These are phyloP conservation scores for Nakazawaea peltata DNA, from an alignment of 805 yeast genomes.

Conservation along the genomic window DNA sequence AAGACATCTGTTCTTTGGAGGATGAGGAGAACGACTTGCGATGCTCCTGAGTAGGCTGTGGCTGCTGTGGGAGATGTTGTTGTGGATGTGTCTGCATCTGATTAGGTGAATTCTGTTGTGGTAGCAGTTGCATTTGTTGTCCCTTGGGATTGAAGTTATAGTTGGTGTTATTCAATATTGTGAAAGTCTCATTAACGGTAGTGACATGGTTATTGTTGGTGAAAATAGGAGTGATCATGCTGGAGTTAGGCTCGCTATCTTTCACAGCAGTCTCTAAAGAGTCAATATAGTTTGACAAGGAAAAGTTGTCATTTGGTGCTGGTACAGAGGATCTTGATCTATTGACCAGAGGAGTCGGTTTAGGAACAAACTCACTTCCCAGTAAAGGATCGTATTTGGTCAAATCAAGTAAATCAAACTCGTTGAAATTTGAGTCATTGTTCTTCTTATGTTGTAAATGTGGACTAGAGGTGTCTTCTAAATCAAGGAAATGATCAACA, in stretches of 20 bases:
- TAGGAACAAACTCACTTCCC: conserved; percentile 1
- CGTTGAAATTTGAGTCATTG: conserved; percentile 10
- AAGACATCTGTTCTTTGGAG: conserved; percentile 32
- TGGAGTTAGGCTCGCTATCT: conserved; percentile 10
- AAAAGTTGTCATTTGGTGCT: conserved; percentile 9
- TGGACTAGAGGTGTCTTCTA: conserved; percentile 17
- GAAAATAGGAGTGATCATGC: conserved; percentile 9
- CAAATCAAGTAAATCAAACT: conserved; percentile 19
- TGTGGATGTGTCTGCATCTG: no score
- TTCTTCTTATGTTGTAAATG: background rate
- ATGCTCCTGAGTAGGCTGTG: no score
- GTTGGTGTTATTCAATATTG: conserved; percentile 10
- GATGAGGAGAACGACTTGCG: background rate
- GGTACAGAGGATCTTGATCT: conserved; percentile 1
- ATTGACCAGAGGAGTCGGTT: conserved; percentile 1
- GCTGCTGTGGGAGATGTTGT: no score
- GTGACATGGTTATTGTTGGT: conserved; percentile 11
- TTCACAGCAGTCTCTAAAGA: conserved; percentile 24
- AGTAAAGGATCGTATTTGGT: conserved; percentile 14
- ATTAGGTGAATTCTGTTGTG: background rate
- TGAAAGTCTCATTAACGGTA: conserved; percentile 12
- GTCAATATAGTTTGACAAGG: conserved; percentile 22
- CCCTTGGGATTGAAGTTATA: conserved; percentile 4
- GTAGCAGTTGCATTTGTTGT: no score
- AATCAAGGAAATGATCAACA: conserved; percentile 23